Percentiles rank a stretch among this genome's conserved stretches.
phyloP scores from a whole-genome alignment of 2,329 filamentous ascomycete species.

The Hirsutella minnesotensis region DNA sequence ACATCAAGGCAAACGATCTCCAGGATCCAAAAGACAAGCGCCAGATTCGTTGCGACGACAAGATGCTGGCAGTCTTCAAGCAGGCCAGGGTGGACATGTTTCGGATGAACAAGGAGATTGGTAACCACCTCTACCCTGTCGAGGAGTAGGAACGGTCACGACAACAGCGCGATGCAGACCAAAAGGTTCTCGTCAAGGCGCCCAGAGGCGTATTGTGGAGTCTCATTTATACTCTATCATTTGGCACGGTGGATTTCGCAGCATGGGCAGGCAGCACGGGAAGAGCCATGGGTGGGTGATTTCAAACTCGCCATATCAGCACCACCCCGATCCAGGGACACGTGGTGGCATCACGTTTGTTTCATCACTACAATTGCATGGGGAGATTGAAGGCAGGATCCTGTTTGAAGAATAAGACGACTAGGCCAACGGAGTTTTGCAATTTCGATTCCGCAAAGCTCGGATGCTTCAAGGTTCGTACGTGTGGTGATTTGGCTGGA shows the following conservation, averaged over 20 bases:
- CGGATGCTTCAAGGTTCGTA: too few species aligned
- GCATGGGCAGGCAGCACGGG: constrained; percentile 1
- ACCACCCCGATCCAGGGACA: not conserved
- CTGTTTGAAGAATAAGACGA: too few species aligned
- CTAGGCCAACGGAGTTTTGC: too few species aligned
- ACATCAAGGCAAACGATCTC: constrained; percentile 79
- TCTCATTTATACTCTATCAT: constrained; percentile 1
- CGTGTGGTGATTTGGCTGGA: too few species aligned
- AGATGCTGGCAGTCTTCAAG: constrained; percentile 87
- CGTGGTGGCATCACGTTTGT: not conserved
- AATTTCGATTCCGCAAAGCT: too few species aligned
- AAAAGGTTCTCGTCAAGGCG: constrained; percentile 2
- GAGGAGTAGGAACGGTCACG: constrained; percentile 35
- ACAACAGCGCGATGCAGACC: not conserved
- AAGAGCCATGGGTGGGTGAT: constrained; percentile 1
- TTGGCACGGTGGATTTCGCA: constrained; percentile 1
- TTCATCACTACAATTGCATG: too few species aligned
- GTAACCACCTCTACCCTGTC: constrained; percentile 75
- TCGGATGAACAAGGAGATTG: constrained; percentile 95
- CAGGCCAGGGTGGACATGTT: constrained; percentile 93
- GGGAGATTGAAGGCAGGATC: too few species aligned
- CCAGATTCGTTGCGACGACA: constrained; percentile 85
- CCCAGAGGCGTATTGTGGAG: constrained; percentile 5
- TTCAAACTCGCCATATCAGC: not conserved
- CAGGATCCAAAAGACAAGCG: constrained; percentile 88